A percentile compares a stretch with the other conserved stretches of the same genome.
These are phyloP conservation scores for Datura wrightii DNA, from an alignment of 257 asterid species.

Conservation along the genomic window DNA sequence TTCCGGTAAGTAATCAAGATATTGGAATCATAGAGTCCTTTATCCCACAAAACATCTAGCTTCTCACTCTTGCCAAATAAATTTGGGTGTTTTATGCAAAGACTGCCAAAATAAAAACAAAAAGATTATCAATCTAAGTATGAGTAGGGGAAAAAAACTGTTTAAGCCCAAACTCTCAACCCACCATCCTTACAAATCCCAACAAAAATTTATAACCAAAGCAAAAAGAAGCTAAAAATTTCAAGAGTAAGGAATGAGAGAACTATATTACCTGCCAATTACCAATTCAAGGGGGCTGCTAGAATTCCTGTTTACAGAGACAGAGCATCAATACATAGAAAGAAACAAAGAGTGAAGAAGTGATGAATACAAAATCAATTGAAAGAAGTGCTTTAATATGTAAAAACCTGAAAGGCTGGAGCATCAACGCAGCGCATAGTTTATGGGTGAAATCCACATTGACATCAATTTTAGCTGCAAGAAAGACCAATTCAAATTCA, in stretches of 20 bases:
- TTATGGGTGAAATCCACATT: slow-evolving; percentile 98
- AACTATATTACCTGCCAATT: slow-evolving; percentile 71
- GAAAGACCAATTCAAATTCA: slow-evolving; percentile 28
- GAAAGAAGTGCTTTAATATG: background rate
- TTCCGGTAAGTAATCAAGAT: slow-evolving; percentile 78
- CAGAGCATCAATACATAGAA: slow-evolving; percentile 33
- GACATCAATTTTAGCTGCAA: slow-evolving; percentile 93
- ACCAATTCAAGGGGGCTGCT: slow-evolving; percentile 85
- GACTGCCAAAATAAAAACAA: slow-evolving; percentile 55
- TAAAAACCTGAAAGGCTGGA: slow-evolving; percentile 78
- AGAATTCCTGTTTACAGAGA: slow-evolving; percentile 62
- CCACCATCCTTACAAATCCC: background rate
- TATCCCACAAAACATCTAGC: slow-evolving; percentile 92
- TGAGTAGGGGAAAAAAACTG: background rate
- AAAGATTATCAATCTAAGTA: slow-evolving; percentile 22
- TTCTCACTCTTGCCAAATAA: slow-evolving; percentile 96
- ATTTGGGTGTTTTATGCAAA: slow-evolving; percentile 92
- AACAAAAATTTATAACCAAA: background rate
- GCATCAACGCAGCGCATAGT: slow-evolving; percentile 84
- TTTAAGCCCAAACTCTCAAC: background rate
- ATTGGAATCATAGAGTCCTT: slow-evolving; percentile 94
- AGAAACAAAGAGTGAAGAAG: background rate
- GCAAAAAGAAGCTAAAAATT: background rate
- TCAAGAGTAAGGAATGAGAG: slow-evolving; percentile 14
- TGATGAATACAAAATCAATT: background rate